A percentile compares a stretch with the other conserved stretches of the same genome.
Conservation (phyloP, 2,329 filamentous ascomycete genomes). For the Colletotrichum paranaense region DNA sequence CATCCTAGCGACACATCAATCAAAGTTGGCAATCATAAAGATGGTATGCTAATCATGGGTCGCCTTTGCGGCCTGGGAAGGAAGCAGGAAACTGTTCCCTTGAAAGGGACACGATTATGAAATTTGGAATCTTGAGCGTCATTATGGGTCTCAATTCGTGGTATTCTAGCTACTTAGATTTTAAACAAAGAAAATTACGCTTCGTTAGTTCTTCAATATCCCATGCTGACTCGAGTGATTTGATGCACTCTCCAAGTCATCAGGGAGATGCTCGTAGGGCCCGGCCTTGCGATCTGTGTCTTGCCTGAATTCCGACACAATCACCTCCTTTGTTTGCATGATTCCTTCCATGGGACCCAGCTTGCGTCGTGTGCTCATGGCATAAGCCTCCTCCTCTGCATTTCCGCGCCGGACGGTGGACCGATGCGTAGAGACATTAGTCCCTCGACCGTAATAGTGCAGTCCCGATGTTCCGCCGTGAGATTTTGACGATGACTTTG, state of each 20-base stretch:
- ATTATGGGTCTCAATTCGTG: background rate
- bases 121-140: background rate
- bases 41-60: background rate
- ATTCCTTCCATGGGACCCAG: constrained; percentile 29
- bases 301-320: constrained; percentile 31
- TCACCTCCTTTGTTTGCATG: constrained; percentile 33
- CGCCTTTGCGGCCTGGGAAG: background rate
- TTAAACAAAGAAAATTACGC: background rate
- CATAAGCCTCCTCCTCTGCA: constrained; percentile 1
- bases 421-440: constrained; percentile 24
- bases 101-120: too few relatives aligned
- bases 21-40: background rate
- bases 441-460: constrained; percentile 23
- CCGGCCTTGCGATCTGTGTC: constrained; percentile 21
- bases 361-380: constrained; percentile 21
- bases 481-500: constrained; percentile 39
- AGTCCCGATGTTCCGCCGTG: constrained; percentile 17
- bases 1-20: background rate
- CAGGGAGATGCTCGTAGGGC: constrained; percentile 23
- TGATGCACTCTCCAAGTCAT: constrained; percentile 24
- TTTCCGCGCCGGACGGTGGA: constrained; percentile 8
- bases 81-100: background rate
- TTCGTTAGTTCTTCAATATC: constrained; percentile 22
- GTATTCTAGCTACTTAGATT: background rate
- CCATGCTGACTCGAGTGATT: constrained; percentile 24